Conservation (phyloP, 805 yeast species). For the Brettanomyces naardenensis region DNA sequence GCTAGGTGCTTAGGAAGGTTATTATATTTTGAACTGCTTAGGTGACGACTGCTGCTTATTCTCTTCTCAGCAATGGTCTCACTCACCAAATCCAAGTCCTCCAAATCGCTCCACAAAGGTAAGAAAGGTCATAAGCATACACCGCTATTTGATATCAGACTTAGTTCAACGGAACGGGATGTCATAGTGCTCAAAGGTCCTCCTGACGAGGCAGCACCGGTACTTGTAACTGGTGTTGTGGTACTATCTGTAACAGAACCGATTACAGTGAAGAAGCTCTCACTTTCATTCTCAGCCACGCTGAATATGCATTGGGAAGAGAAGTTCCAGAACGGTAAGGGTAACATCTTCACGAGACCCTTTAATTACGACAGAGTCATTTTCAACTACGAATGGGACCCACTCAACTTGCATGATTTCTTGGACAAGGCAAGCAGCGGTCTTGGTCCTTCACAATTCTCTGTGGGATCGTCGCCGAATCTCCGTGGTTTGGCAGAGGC, state of each 20-base stretch:
- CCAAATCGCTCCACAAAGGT: background rate
- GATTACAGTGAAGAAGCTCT: conserved; percentile 53
- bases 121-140: conserved; percentile 25
- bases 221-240: conserved; percentile 66
- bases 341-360: conserved; percentile 34
- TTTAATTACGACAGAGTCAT: conserved; percentile 50
- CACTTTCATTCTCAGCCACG: conserved; percentile 59
- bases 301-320: conserved; percentile 62
- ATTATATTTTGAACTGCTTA: too few species aligned
- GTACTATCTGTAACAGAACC: conserved; percentile 74
- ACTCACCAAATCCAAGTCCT: conserved; percentile 1
- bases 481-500: background rate
- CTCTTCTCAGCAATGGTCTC: background rate
- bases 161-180: conserved; percentile 64
- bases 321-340: conserved; percentile 36
- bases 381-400: conserved; percentile 76
- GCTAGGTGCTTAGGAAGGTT: too few species aligned
- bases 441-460: background rate
- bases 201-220: conserved; percentile 70
- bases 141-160: conserved; percentile 39
- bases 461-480: background rate
- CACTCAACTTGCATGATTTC: conserved; percentile 43
- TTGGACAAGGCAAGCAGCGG: too few species aligned
- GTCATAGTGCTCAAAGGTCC: conserved; percentile 77
- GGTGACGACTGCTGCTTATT: too few species aligned